Conservation (phyloP, 495 filamentous ascomycete species). For the Neurospora sp. region DNA sequence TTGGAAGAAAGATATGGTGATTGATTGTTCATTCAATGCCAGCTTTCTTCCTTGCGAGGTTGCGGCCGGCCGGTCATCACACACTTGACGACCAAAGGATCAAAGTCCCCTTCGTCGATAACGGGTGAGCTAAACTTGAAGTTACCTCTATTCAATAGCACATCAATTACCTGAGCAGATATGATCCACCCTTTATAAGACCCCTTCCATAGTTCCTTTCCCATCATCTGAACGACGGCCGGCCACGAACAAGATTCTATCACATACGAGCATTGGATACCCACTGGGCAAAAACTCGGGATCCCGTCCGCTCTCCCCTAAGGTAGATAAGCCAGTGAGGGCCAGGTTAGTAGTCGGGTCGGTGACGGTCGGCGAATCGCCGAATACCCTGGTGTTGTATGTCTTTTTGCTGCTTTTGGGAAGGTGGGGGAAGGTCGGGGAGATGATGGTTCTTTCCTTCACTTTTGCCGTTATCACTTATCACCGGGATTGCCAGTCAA, state of each 20-base stretch:
- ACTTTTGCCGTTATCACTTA: neutral
- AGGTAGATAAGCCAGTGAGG: conserved; percentile 23
- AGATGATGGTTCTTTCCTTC: neutral
- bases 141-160: too few relatives aligned
- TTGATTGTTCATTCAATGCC: neutral
- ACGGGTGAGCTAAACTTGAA: too few relatives aligned
- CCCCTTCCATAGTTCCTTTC: too few relatives aligned
- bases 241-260: neutral
- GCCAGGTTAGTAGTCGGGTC: conserved; percentile 36
- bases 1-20: neutral
- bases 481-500: neutral
- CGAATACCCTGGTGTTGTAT: neutral
- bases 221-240: neutral
- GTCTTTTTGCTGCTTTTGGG: neutral
- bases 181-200: too few relatives aligned
- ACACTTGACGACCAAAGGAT: too few relatives aligned
- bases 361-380: conserved; percentile 22
- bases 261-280: neutral
- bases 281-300: conserved; percentile 24
- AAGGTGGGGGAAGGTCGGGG: neutral
- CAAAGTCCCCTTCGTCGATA: neutral
- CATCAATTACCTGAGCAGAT: too few relatives aligned
- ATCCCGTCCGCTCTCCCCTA: conserved; percentile 43
- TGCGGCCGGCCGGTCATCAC: too few relatives aligned
- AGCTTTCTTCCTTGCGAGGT: too few relatives aligned